These are phyloP conservation scores for Mycogone perniciosa DNA, from an alignment of 2,329 filamentous ascomycete species.

Conservation along the genomic window DNA sequence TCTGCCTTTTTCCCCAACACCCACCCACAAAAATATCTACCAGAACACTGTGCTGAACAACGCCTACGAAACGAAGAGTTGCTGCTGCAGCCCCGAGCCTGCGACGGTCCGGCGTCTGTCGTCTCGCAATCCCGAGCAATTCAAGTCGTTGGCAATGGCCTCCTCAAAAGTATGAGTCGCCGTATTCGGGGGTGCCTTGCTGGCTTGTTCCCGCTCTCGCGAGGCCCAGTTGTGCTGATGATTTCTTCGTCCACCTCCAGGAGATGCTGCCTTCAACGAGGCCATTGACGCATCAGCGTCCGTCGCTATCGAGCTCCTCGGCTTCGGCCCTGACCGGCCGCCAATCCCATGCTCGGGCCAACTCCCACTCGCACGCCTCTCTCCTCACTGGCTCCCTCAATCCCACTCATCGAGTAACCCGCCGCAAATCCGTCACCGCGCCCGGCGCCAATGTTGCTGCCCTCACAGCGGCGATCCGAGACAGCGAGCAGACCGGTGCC, in stretches of 20 bases:
- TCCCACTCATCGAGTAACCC: slow-evolving; percentile 76
- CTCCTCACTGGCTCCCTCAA: slow-evolving; percentile 72
- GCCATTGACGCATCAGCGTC: slow-evolving; percentile 59
- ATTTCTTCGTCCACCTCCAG: slow-evolving; percentile 32
- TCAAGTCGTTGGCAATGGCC: slow-evolving; percentile 47
- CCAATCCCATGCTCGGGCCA: slow-evolving; percentile 63
- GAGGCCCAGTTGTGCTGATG: slow-evolving; percentile 31
- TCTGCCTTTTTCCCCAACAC: slow-evolving; percentile 12
- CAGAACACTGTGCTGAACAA: slow-evolving; percentile 1
- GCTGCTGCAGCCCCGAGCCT: slow-evolving; percentile 19
- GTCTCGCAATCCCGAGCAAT: slow-evolving; percentile 29
- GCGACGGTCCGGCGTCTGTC: slow-evolving; percentile 28
- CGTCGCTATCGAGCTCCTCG: slow-evolving; percentile 51
- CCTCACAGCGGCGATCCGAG: slow-evolving; percentile 65
- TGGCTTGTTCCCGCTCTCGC: slow-evolving; percentile 25
- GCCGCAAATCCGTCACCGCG: slow-evolving; percentile 87
- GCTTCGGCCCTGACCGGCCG: slow-evolving; percentile 53
- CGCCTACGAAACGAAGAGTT: slow-evolving; percentile 6
- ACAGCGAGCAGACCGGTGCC: slow-evolving; percentile 52
- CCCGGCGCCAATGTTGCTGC: slow-evolving; percentile 67
- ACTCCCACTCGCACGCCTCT: slow-evolving; percentile 75
- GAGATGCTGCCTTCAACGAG: slow-evolving; percentile 61
- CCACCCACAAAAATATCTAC: slow-evolving; percentile 13
- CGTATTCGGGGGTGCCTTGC: slow-evolving; percentile 20
- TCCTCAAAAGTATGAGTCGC: slow-evolving; percentile 51